These are phyloP conservation scores for Fusarium buxicola DNA, from an alignment of 2,329 filamentous ascomycete species.

Conservation along the genomic window DNA sequence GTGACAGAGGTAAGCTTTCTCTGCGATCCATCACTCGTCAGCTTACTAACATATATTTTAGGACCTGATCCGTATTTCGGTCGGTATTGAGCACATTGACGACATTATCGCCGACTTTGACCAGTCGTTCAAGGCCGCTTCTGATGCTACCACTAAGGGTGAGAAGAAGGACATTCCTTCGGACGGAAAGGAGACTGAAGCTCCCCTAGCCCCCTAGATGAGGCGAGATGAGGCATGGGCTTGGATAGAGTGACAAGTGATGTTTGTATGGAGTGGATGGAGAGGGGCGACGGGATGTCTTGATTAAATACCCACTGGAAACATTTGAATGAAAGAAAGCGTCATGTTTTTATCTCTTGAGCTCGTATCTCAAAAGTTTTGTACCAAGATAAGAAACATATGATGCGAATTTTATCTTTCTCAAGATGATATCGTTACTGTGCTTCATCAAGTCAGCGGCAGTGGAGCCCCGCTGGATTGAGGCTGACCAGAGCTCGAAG, in stretches of 20 bases:
- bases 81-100: slow-evolving; percentile 96
- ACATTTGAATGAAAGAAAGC: slow-evolving; percentile 5
- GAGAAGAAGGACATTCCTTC: slow-evolving; percentile 40
- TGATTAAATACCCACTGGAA: slow-evolving; percentile 3
- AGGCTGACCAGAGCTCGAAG: slow-evolving; percentile 36
- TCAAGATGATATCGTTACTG: too few species aligned
- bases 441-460: too few species aligned
- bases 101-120: slow-evolving; percentile 97
- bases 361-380: neutral
- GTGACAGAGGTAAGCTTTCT: slow-evolving; percentile 74
- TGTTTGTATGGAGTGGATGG: too few species aligned
- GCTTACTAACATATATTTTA: slow-evolving; percentile 47
- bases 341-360: neutral
- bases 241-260: too few species aligned
- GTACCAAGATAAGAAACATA: neutral
- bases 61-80: slow-evolving; percentile 94
- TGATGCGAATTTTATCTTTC: too few species aligned
- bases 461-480: slow-evolving; percentile 2
- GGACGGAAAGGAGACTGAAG: slow-evolving; percentile 53
- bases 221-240: too few species aligned
- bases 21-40: neutral
- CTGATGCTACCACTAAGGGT: slow-evolving; percentile 56
- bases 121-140: slow-evolving; percentile 80
- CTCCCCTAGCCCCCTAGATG: slow-evolving; percentile 43
- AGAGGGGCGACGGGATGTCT: too few species aligned